A percentile compares a stretch with the other conserved stretches of the same genome.
phyloP scores from a whole-genome alignment of 768 basidiomycete genomes.

The Podaxis pistillaris region DNA sequence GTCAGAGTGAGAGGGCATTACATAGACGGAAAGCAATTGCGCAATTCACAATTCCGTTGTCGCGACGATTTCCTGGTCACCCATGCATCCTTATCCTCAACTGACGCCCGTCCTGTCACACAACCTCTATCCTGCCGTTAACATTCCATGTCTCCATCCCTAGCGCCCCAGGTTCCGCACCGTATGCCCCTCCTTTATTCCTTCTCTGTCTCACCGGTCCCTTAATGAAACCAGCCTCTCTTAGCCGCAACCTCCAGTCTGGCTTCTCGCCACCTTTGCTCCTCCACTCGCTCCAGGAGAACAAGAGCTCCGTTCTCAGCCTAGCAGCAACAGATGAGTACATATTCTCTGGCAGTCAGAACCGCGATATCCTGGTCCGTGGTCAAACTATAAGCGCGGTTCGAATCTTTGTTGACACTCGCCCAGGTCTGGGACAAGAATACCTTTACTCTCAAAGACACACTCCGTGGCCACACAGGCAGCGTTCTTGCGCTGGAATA shows the following conservation, averaged over 20 bases:
- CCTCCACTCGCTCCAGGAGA: constrained; percentile 69
- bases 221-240: constrained; percentile 44
- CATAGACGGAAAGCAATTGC: background rate
- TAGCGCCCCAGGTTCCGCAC: constrained; percentile 14
- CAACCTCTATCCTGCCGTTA: background rate
- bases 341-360: constrained; percentile 85
- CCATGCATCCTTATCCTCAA: background rate
- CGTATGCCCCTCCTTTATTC: constrained; percentile 16
- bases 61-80: background rate
- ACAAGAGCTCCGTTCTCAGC: constrained; percentile 68
- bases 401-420: background rate
- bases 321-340: constrained; percentile 68
- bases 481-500: constrained; percentile 81
- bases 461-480: constrained; percentile 78
- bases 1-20: constrained; percentile 9
- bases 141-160: background rate
- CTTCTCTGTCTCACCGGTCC: background rate
- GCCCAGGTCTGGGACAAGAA: constrained; percentile 82
- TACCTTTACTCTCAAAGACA: constrained; percentile 64
- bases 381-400: background rate
- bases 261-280: constrained; percentile 45
- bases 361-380: constrained; percentile 70
- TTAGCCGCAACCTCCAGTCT: constrained; percentile 53
- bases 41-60: background rate
- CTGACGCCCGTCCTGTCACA: background rate